phyloP scores from a whole-genome alignment of 208 protist species.

The Wallacemonas rigidus region DNA sequence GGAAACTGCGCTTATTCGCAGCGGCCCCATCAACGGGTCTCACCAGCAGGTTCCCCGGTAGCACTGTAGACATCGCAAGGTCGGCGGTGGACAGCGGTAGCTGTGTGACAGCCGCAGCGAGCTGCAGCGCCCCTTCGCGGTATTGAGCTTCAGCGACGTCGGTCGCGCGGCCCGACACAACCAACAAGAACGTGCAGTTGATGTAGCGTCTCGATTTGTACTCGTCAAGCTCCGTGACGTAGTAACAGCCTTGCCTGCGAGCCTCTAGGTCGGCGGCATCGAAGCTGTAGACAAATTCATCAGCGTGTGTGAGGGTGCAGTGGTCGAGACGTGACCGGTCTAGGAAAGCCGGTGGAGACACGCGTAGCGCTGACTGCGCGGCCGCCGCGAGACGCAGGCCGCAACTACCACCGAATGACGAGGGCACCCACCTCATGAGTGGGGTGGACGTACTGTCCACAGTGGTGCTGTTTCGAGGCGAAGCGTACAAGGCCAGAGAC shows the following conservation, averaged over 20 bases:
- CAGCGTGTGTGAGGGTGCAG: constrained; percentile 16
- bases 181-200: constrained; percentile 23
- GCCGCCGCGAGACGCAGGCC: not conserved
- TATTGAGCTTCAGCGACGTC: not conserved
- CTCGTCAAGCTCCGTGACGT: not conserved
- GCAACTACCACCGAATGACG: constrained; percentile 11
- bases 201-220: constrained; percentile 9
- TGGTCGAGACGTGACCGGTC: not conserved
- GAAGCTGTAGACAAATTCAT: constrained; percentile 20
- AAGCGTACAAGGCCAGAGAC: constrained; percentile 22
- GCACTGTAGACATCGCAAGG: too few relatives aligned
- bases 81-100: not conserved
- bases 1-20: too few relatives aligned
- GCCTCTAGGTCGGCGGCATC: constrained; percentile 4
- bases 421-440: constrained; percentile 15
- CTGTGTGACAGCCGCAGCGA: constrained; percentile 23
- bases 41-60: too few relatives aligned
- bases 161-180: constrained; percentile 18
- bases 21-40: too few relatives aligned
- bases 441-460: not conserved
- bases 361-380: constrained; percentile 4
- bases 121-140: not conserved
- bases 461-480: not conserved
- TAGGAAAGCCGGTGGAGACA: constrained; percentile 2
- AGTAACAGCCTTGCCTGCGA: constrained; percentile 14